A percentile compares a stretch with the other conserved stretches of the same genome.
phyloP scores from a whole-genome alignment of 495 filamentous ascomycete species.

The Ramalina intermedia region DNA sequence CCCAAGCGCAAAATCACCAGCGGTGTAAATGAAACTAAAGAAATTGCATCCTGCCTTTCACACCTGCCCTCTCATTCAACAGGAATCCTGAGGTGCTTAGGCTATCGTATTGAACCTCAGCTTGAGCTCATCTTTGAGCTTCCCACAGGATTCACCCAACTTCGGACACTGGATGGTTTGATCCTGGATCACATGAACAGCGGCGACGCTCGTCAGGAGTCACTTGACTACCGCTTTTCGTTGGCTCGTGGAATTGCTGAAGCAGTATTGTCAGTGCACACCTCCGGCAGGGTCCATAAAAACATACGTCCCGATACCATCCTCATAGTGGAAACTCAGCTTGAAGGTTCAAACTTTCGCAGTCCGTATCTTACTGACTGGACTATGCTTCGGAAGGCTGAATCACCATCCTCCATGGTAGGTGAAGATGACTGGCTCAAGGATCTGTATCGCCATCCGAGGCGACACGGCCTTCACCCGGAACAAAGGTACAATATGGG shows the following conservation, averaged over 20 bases:
- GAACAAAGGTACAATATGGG: constrained; percentile 36
- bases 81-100: too few species aligned
- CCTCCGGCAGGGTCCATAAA: constrained; percentile 38
- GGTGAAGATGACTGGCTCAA: constrained; percentile 17
- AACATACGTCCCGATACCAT: constrained; percentile 38
- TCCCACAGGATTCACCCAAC: too few species aligned
- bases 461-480: constrained; percentile 27
- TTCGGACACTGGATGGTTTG: too few species aligned
- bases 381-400: too few species aligned
- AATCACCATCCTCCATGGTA: too few species aligned
- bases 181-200: too few species aligned
- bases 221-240: not conserved
- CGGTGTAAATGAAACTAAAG: too few species aligned
- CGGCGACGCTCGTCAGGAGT: not conserved
- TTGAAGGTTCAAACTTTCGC: constrained; percentile 26
- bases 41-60: too few species aligned
- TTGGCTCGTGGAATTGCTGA: constrained; percentile 16
- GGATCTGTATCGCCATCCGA: constrained; percentile 39
- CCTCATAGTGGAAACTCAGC: constrained; percentile 23
- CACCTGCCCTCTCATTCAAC: too few species aligned
- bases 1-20: too few species aligned
- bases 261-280: constrained; percentile 32
- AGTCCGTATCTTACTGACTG: constrained; percentile 15
- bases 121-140: too few species aligned
- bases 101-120: too few species aligned